These are phyloP conservation scores for Monilinia fructicola DNA, from an alignment of 2,329 filamentous ascomycete genomes.

Conservation along the genomic window DNA sequence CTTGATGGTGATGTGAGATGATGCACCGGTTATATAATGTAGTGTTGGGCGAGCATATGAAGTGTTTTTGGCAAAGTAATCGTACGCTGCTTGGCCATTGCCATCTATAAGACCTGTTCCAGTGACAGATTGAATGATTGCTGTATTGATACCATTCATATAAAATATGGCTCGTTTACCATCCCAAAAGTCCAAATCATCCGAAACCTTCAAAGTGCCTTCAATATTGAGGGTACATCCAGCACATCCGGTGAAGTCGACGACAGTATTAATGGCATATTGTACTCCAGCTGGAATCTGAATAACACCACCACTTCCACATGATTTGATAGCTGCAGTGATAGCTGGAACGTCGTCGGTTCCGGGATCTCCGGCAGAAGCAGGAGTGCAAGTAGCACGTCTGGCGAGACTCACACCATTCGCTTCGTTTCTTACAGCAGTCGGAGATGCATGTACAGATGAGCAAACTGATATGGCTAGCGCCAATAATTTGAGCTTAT, in stretches of 20 bases:
- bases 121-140: slow-evolving; percentile 45
- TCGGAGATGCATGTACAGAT: slow-evolving; percentile 1
- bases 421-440: neutral
- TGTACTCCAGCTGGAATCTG: slow-evolving; percentile 45
- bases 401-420: slow-evolving; percentile 23
- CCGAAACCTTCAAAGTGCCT: slow-evolving; percentile 45
- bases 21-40: slow-evolving; percentile 44
- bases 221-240: slow-evolving; percentile 50
- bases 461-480: slow-evolving; percentile 7
- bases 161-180: slow-evolving; percentile 45
- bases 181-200: slow-evolving; percentile 46
- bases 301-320: slow-evolving; percentile 47
- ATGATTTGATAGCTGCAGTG: slow-evolving; percentile 43
- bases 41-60: slow-evolving; percentile 46
- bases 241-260: slow-evolving; percentile 46
- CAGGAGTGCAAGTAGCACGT: slow-evolving; percentile 33
- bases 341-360: slow-evolving; percentile 49
- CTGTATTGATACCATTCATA: slow-evolving; percentile 42
- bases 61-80: slow-evolving; percentile 44
- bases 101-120: slow-evolving; percentile 48
- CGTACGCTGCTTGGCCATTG: slow-evolving; percentile 47
- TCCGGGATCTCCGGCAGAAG: slow-evolving; percentile 29
- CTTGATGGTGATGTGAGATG: slow-evolving; percentile 42
- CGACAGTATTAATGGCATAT: slow-evolving; percentile 46
- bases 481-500: neutral